These are phyloP conservation scores for Macrolepiota dolichaula DNA, from an alignment of 768 basidiomycete genomes.

Conservation along the genomic window DNA sequence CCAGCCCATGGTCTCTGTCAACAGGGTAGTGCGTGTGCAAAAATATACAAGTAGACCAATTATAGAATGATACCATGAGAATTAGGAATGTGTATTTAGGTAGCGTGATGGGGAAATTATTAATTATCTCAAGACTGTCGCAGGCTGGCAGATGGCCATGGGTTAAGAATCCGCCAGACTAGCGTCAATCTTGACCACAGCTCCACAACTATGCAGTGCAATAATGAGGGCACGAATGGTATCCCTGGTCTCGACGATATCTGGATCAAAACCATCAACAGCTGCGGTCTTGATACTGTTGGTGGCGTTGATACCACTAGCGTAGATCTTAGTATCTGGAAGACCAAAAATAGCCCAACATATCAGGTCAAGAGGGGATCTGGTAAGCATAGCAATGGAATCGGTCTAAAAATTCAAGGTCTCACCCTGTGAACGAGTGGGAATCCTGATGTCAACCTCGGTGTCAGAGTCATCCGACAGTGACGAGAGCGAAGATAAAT, in stretches of 20 bases:
- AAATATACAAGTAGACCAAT: conserved; percentile 1
- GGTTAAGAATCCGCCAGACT: neutral
- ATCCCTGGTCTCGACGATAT: neutral
- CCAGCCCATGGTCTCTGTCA: neutral
- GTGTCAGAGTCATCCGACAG: conserved; percentile 7
- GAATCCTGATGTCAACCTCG: neutral
- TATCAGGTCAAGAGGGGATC: neutral
- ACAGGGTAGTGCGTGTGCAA: neutral
- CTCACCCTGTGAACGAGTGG: neutral
- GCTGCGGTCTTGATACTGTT: neutral
- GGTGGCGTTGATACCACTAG: neutral
- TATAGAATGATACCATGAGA: conserved; percentile 3
- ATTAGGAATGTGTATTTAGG: neutral
- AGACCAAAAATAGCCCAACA: neutral
- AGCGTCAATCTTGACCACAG: neutral
- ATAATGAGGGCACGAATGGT: conserved; percentile 2
- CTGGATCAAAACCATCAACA: neutral
- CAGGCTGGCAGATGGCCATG: neutral
- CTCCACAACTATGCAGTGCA: neutral
- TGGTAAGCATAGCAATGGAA: neutral
- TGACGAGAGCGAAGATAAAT: conserved; percentile 9
- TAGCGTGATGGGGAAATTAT: neutral
- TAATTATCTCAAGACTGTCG: neutral
- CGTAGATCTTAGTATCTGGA: neutral
- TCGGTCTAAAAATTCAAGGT: neutral